Evolutionary conservation across 805 yeast genomes (phyloP).

Genomic region (Lipomyces sp.): DNA sequence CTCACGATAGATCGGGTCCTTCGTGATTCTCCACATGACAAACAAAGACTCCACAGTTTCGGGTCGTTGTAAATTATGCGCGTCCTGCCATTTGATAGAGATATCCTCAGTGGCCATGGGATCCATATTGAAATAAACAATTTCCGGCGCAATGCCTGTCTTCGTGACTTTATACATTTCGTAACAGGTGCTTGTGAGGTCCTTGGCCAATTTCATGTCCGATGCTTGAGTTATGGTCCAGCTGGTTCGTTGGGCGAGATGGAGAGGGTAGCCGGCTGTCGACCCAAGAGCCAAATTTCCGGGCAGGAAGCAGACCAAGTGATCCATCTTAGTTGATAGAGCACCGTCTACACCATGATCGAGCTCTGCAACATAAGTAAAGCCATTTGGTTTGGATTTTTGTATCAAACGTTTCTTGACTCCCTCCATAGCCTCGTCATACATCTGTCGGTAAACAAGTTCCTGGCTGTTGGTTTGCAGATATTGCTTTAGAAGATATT

Average conservation of each 20-base stretch:
- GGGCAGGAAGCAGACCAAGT: slow-evolving; percentile 88
- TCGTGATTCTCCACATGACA: slow-evolving; percentile 76
- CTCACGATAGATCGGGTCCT: slow-evolving; percentile 69
- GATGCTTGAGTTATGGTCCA: slow-evolving; percentile 66
- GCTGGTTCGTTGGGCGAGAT: slow-evolving; percentile 54
- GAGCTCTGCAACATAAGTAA: slow-evolving; percentile 77
- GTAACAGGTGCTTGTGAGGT: slow-evolving; percentile 79
- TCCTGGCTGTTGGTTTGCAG: slow-evolving; percentile 72
- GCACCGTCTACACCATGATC: slow-evolving; percentile 66
- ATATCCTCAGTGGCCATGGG: slow-evolving; percentile 58
- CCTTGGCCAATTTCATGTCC: slow-evolving; percentile 73
- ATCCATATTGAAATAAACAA: slow-evolving; percentile 77
- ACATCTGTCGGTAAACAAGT: slow-evolving; percentile 69
- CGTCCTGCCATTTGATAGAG: slow-evolving; percentile 68
- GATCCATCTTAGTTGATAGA: slow-evolving; percentile 82
- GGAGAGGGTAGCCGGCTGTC: slow-evolving; percentile 68
- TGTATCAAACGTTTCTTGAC: slow-evolving; percentile 68
- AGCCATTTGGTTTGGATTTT: slow-evolving; percentile 63
- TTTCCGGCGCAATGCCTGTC: slow-evolving; percentile 88
- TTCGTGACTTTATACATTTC: slow-evolving; percentile 75
- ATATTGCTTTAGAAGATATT: slow-evolving; percentile 83
- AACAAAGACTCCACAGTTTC: slow-evolving; percentile 91
- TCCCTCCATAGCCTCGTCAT: slow-evolving; percentile 76
- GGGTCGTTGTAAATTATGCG: slow-evolving; percentile 88
- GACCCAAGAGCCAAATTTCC: slow-evolving; percentile 90